Percentiles rank a stretch among this genome's conserved stretches.
phyloP scores from a whole-genome alignment of 139 green algal genomes.

The Chlorella ohadii region DNA sequence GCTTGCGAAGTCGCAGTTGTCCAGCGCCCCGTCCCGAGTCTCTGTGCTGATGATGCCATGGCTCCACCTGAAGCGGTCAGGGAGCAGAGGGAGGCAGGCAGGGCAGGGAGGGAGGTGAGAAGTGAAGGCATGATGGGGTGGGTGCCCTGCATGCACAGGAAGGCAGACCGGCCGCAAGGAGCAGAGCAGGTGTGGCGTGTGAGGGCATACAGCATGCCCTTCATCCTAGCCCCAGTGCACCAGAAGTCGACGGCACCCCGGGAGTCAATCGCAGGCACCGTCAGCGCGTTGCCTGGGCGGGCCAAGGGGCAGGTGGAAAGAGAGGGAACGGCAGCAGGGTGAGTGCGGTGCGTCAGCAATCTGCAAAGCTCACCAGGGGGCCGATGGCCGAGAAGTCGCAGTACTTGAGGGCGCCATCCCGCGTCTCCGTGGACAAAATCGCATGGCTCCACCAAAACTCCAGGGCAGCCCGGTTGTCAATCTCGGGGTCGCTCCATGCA shows the following conservation, averaged over 20 bases:
- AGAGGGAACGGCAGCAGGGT: not conserved
- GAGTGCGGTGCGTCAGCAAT: no score
- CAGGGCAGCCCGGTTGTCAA: slow-evolving; percentile 79
- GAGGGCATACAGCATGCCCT: no score
- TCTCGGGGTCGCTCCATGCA: slow-evolving; percentile 78
- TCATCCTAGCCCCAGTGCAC: slow-evolving; percentile 37
- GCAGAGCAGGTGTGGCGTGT: no score
- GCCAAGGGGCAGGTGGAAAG: not conserved
- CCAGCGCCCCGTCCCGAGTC: slow-evolving; percentile 33
- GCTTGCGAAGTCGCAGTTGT: slow-evolving; percentile 64
- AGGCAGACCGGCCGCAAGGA: no score
- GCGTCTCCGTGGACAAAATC: slow-evolving; percentile 60
- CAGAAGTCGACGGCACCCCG: slow-evolving; percentile 75
- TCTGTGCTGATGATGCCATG: slow-evolving; percentile 74
- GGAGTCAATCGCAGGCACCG: slow-evolving; percentile 80
- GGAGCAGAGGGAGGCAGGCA: not conserved
- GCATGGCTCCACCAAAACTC: slow-evolving; percentile 83
- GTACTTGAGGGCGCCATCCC: slow-evolving; percentile 35
- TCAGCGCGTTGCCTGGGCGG: slow-evolving; percentile 86
- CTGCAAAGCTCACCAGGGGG: slow-evolving; percentile 20
- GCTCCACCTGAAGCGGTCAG: not conserved
- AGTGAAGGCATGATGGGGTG: no score
- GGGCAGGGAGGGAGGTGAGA: not conserved
- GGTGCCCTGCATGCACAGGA: no score
- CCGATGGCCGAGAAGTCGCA: slow-evolving; percentile 71